phyloP scores from a whole-genome alignment of 768 basidiomycete species.

The Boletus rubroflammeus region DNA sequence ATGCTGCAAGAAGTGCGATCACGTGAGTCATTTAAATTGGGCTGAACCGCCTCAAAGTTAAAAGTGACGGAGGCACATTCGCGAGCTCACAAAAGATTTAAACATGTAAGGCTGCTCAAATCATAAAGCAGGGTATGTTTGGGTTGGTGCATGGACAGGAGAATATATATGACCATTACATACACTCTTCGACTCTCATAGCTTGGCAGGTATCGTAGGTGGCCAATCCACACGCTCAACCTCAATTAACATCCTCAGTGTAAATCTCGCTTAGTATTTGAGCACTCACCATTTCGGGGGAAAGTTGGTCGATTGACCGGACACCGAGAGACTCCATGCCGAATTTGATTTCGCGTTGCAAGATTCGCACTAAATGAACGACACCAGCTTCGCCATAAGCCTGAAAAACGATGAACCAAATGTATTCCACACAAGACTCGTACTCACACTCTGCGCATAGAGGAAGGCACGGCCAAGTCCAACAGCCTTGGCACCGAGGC shows the following conservation, averaged over 20 bases:
- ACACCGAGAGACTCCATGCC: conserved; percentile 78
- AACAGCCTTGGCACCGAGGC: conserved; percentile 82
- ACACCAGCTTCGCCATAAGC: conserved; percentile 76
- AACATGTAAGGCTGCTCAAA: not conserved
- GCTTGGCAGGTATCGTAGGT: conserved; percentile 29
- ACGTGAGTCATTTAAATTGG: conserved; percentile 12
- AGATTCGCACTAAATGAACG: conserved; percentile 57
- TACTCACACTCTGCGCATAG: conserved; percentile 75
- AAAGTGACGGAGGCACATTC: not conserved
- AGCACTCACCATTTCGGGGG: conserved; percentile 65
- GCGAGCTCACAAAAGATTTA: not conserved
- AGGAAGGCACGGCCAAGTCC: conserved; percentile 85
- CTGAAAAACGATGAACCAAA: conserved; percentile 34
- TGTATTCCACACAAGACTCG: not conserved
- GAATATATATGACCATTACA: not conserved
- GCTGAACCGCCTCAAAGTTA: not conserved
- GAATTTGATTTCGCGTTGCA: conserved; percentile 73
- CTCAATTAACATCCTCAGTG: conserved; percentile 30
- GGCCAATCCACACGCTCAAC: conserved; percentile 70
- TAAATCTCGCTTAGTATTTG: not conserved
- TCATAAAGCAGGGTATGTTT: not conserved
- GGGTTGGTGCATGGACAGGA: not conserved
- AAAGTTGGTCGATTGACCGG: conserved; percentile 57
- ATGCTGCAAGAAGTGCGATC: conserved; percentile 8
- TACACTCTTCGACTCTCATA: conserved; percentile 17